Base-by-base conservation (phyloP, 2,329 filamentous ascomycete species). In the Ophiostoma ips region DNA sequence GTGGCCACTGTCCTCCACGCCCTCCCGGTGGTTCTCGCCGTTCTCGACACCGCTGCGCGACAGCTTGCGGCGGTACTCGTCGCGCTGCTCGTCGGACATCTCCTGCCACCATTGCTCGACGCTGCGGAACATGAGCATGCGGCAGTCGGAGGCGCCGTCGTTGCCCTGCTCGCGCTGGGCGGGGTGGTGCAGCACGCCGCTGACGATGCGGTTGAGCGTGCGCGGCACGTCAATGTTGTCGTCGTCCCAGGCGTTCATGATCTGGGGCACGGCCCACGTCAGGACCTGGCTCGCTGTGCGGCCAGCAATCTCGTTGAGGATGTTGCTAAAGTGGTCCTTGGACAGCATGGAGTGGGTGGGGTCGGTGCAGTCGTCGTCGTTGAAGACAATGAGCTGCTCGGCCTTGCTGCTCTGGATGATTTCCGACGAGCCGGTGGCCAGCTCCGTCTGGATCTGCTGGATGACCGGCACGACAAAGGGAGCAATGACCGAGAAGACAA, bases 341-440 rank as follows among this genome's bases (percentile, higher is more conserved):
- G 87, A 88, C 48, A 95, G 71, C 89, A 95, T 95, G 18, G 87
- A 94, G 69, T 95, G 89, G 1, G 89, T 95, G 0, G 89, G 90
- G 60, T 95, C 83, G 18, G 79, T 80, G 55, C 71, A 84, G 48
- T 75, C 55, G 60, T 94, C 83, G 56, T 95, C 81, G 41, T 84
- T 68, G 66, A 95, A 95, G 46, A 95, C 87, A 57, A 94, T 76
- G 60, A 84, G 79, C 68, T 95, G 88, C 69, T 94, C 83, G 48
- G 83, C 77, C 63, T 83, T 75, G 63, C 85, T 90, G 69, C 83
- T 88, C 59, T 86, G 73, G 56, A 95, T 94, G 59, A 95, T 84
- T 64, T 94, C 86, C 2, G 79, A 81, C 3, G 87, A 92, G 31
- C 89, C 89, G 3, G 84, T 89, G 57, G 82, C 80, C 41, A 95